phyloP scores from a whole-genome alignment of 257 asterid genomes.

The Marsdenia floribunda region DNA sequence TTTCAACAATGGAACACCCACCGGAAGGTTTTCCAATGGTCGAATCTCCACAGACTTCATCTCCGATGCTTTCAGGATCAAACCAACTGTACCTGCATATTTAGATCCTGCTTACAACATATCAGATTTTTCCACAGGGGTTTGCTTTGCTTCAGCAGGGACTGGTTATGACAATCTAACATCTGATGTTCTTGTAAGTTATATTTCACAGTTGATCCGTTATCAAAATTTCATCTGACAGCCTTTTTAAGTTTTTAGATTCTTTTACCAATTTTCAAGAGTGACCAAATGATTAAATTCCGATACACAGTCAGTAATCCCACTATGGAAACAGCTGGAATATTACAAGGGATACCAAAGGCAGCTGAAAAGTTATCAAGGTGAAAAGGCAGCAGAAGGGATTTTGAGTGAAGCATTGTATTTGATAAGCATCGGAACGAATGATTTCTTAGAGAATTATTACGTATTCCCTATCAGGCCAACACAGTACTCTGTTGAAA shows the following conservation, averaged over 20 bases:
- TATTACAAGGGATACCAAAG: conserved; percentile 69
- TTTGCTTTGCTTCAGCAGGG: conserved; percentile 92
- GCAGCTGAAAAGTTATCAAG: conserved; percentile 45
- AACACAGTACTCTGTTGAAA: conserved; percentile 42
- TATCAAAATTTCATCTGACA: not conserved
- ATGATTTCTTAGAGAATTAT: conserved; percentile 79
- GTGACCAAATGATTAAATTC: not conserved
- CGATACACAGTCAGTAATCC: conserved; percentile 60
- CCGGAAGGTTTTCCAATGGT: conserved; percentile 84
- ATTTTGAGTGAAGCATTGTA: conserved; percentile 48
- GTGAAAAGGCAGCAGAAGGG: conserved; percentile 45
- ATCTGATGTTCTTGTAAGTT: conserved; percentile 64
- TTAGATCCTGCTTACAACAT: conserved; percentile 71
- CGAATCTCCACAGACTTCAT: conserved; percentile 70
- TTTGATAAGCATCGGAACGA: conserved; percentile 73
- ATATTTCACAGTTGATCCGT: not conserved
- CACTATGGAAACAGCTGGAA: conserved; percentile 68
- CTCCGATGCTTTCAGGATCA: conserved; percentile 66
- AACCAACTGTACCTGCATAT: conserved; percentile 64
- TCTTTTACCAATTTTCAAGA: not conserved
- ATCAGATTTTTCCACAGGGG: conserved; percentile 68
- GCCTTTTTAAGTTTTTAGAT: too few relatives aligned
- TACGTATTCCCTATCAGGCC: conserved; percentile 42
- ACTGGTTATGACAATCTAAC: conserved; percentile 84
- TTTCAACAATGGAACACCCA: conserved; percentile 52